Evolutionary conservation across 2,329 filamentous ascomycete species (phyloP).

Genomic region (Colletotrichum australisinense): DNA sequence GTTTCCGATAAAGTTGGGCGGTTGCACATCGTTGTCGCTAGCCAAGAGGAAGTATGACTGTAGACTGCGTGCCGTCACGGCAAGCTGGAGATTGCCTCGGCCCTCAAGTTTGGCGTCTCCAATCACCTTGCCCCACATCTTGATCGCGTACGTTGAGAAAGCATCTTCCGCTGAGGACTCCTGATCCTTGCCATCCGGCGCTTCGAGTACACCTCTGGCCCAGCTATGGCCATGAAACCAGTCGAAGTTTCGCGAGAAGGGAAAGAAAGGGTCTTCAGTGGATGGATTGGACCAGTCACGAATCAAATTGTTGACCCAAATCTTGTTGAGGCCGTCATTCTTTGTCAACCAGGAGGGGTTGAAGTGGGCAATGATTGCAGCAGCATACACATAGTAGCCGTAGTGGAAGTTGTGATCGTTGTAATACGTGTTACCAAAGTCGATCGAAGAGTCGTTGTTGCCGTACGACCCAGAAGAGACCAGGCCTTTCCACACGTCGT

Average conservation of each 20-base stretch:
- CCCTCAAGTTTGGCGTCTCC: conserved; percentile 80
- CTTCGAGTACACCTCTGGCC: conserved; percentile 77
- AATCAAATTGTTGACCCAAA: conserved; percentile 80
- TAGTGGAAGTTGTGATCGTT: conserved; percentile 75
- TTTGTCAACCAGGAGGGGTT: conserved; percentile 74
- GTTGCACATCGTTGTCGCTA: conserved; percentile 71
- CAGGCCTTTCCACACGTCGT: conserved; percentile 75
- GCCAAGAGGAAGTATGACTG: conserved; percentile 81
- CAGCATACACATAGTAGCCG: conserved; percentile 84
- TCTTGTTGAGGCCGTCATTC: conserved; percentile 61
- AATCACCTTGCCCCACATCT: conserved; percentile 83
- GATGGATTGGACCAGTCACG: conserved; percentile 80
- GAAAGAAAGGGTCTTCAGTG: conserved; percentile 74
- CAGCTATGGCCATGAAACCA: conserved; percentile 89
- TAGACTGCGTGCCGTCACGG: conserved; percentile 74
- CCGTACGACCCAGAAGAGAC: conserved; percentile 76
- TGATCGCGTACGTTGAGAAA: conserved; percentile 81
- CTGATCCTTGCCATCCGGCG: conserved; percentile 74
- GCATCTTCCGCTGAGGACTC: conserved; percentile 87
- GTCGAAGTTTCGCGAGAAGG: conserved; percentile 81
- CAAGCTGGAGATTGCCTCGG: conserved; percentile 79
- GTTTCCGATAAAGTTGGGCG: conserved; percentile 72
- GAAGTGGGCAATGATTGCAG: conserved; percentile 79
- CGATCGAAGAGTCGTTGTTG: conserved; percentile 71
- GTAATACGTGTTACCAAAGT: conserved; percentile 85